Base-by-base conservation (phyloP, 73 alveolate genomes). In the Paramecium bursaria region DNA sequence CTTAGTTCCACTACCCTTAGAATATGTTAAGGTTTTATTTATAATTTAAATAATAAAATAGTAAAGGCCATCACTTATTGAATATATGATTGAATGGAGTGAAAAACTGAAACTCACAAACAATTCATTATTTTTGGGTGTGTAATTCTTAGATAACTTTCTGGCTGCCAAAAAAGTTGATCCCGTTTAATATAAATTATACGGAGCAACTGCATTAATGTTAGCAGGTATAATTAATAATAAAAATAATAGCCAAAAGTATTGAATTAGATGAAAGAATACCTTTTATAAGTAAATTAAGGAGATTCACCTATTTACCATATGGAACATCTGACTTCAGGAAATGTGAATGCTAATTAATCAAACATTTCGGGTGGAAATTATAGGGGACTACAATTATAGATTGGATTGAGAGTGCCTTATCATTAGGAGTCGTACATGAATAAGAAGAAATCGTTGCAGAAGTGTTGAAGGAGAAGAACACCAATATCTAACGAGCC, bases 201-300 rank as follows among this genome's bases (percentile, higher is more conserved):
- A 79, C 54, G 89, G 85, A 35, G 85, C 89, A 39, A 79, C 89
- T 4, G 51, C 85, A 26, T 50, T 79, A 10, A 79, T 79, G 89
- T 55, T 79, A 22, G 89, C 89, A 39, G 80, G 89, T 79, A 79
- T 15, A 22, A 27, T 5, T 44, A n/a, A 15, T 54, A 25, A 15
- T 13, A 11, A 5, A 13, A 60, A 13, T 13, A 48, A 22, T 48
- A 79, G 89, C 89, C 23, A 79, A 79, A 39, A 19, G 85, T 3
- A 79, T 79, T 19, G 89, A 79, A 46, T 42, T 79, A 21, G 89
- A 79, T 79, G 89, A 79, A 54, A 79, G 89, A 79, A 79, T 79
- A 26, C 89, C 89, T 3, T 79, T 79, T 21, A 79, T 79, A 13
- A 53, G 85, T 42, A 79, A 79, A 55, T 46, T 79, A 46, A 79